Evolutionary conservation across 768 basidiomycete genomes (phyloP), one percentile per base, ranked within the genome.

Genomic region (Bullera alba): DNA sequence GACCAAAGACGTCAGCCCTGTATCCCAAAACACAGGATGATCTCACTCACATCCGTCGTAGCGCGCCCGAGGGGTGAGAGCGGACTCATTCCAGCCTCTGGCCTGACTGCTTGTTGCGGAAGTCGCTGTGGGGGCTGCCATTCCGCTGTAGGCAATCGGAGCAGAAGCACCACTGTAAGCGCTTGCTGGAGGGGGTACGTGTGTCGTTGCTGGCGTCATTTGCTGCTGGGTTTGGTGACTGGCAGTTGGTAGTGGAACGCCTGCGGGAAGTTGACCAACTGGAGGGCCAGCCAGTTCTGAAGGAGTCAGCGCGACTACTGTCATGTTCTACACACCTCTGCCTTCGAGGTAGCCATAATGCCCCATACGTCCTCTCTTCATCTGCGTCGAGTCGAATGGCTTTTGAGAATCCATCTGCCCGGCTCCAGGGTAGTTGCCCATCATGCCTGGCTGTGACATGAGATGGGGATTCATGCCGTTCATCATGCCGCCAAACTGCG

Each of bases 281-380:
- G 67, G 67, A 22, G 67, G 67, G 19, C 67, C 67, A 2, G 67
- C 67, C 19, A 69, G 61, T 46, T 69, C 67, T 68, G 30, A 7
- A 42, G 15, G 36, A 50, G 48, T 41, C 16, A 15, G 29, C 29
- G 21, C 27, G 38, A 30, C 15, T 28, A 36, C 15, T 29, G 30
- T 16, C 10, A 21, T 36, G 42, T 34, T 42, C 6, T 2, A 57
- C 66, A 57, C 45, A 65, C 67, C 67, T 54, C 67, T 37, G 23
- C 67, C 67, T 49, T 69, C 63, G 34, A 65, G 61, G 50, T 65
- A 69, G 3, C 67, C 67, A 41, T 69, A 69, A 39, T 69, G 63
- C 8, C 67, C 67, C 52, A 64, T 46, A 12, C 67, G 28, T 22
- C 67, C 63, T 27, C 51, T 48, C 51, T 69, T 69, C 50, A 59